Base-by-base conservation (phyloP, 1,284 basidiomycete species). In the Leucoagaricus sp. region DNA sequence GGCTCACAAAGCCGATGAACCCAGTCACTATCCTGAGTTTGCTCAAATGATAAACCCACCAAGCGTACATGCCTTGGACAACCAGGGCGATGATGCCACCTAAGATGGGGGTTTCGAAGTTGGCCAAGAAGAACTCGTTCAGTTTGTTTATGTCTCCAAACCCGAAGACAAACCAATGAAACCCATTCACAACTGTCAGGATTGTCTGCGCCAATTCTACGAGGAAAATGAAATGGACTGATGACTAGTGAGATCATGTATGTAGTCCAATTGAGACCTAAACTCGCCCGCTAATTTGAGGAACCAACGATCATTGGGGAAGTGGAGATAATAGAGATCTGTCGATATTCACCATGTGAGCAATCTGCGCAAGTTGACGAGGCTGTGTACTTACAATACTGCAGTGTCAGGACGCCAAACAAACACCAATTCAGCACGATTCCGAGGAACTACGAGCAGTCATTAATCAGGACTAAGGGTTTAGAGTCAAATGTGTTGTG, bases 361-460 rank as follows among this genome's bases (percentile, higher is more conserved):
- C 5, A 17, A 25, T 28, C n/a, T 13, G n/a, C n/a, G 9, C 38
- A 8, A 17, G 3, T 15, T 15, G 19, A 21, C 3, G 4, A 23
- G 17, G 8, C 4, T 33, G 19, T n/a, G n/a, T n/a, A 10, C 53
- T 31, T 26, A 55, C 53, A 55, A 10, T 40, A 55, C n/a, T 55
- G 53, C 25, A 55, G 4, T 5, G 36, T 41, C 13, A 55, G 53
- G 9, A 55, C 25, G 2, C 53, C 53, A 38, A 40, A 55, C 13
- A 55, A 40, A 44, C 53, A 55, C 53, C 53, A 55, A 28, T 55
- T 55, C 17, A 47, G 34, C 28, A 47, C 7, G 26, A 55, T 55
- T 12, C 53, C 53, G 12, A 55, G 23, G 19, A 25, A 48, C 53
- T 55, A 21, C 2, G 38, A 46, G 29, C 38, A 46, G 12, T 21